Evolutionary conservation across 345 rosid genomes (phyloP), one percentile per base, ranked within the genome.

Genomic region (Populus simonii): DNA sequence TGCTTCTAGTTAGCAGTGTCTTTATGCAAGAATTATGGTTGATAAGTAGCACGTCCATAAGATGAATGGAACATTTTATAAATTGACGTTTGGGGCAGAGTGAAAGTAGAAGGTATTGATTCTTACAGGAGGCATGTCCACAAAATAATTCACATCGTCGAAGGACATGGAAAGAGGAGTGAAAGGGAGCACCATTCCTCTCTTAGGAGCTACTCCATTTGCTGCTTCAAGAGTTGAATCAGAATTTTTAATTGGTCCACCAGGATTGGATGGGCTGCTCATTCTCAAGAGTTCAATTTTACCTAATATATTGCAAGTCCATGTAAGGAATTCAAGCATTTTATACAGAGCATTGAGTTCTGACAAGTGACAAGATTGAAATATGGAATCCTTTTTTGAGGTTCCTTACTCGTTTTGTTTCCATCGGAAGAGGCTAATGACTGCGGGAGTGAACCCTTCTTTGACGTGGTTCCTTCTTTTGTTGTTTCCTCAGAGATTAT

Each of bases 181-280:
- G 86, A 93, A 93, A 71, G 96, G 98, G 71, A 93, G 86, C 80
- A 89, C 87, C 94, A 92, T 90, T 84, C 98, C 98, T 87, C 83
- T 87, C 84, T 86, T 90, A 0, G 78, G 76, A 16, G 84, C 72
- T 73, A 75, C 83, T 61, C 80, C 82, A 18, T 80, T 84, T 38
- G 45, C 83, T 51, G 53, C 70, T 22, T 69, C 87, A 33, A 80
- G 80, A 70, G 76, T 27, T 29, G 90, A 74, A 66, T 43, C 79
- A 10, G 70, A 74, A 71, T 82, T 79, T 80, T 84, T 61, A 68
- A 76, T 72, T 23, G 67, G 55, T 45, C 70, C 80, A 43, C 45
- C 73, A 8, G 81, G 63, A 69, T 71, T 72, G 33, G 82, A 45
- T 17, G 7, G 75, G 67, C 82, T 82, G 33, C 74, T 77, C 71